Percentiles rank a stretch among this genome's conserved stretches.
These are phyloP conservation scores for Mycena pura DNA, from an alignment of 768 basidiomycete species.

Conservation along the genomic window DNA sequence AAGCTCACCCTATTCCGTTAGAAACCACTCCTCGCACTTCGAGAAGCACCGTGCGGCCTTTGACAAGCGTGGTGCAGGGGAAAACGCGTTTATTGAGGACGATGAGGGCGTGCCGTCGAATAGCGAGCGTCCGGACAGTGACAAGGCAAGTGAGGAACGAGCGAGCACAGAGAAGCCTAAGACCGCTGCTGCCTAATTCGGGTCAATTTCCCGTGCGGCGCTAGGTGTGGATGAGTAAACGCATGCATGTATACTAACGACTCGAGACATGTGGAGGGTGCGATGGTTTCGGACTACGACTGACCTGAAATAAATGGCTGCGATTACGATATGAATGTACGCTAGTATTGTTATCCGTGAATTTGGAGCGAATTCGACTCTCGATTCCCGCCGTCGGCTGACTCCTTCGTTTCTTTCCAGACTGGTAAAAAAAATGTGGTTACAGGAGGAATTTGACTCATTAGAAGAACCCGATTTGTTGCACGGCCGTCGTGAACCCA, in stretches of 20 bases:
- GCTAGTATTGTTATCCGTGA: too few relatives aligned
- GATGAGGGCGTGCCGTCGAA: conserved; percentile 16
- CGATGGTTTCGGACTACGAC: conserved; percentile 9
- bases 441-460: too few relatives aligned
- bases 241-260: conserved; percentile 13
- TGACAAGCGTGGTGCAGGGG: conserved; percentile 72
- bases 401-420: too few relatives aligned
- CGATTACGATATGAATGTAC: conserved; percentile 6
- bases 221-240: conserved; percentile 5
- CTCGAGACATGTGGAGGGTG: conserved; percentile 8
- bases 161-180: conserved; percentile 21
- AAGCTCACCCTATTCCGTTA: conserved; percentile 28
- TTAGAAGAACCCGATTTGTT: too few relatives aligned
- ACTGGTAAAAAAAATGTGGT: too few relatives aligned
- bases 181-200: conserved; percentile 6
- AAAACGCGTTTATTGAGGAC: conserved; percentile 44
- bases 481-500: too few relatives aligned
- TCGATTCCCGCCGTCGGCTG: too few relatives aligned
- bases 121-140: background rate
- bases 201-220: conserved; percentile 10
- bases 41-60: conserved; percentile 83
- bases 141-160: conserved; percentile 24
- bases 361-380: too few relatives aligned
- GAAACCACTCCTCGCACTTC: conserved; percentile 81
- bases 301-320: conserved; percentile 10